These are phyloP conservation scores for Parietichytrium sp. DNA, from an alignment of 108 stramenopile genomes.

Conservation along the genomic window DNA sequence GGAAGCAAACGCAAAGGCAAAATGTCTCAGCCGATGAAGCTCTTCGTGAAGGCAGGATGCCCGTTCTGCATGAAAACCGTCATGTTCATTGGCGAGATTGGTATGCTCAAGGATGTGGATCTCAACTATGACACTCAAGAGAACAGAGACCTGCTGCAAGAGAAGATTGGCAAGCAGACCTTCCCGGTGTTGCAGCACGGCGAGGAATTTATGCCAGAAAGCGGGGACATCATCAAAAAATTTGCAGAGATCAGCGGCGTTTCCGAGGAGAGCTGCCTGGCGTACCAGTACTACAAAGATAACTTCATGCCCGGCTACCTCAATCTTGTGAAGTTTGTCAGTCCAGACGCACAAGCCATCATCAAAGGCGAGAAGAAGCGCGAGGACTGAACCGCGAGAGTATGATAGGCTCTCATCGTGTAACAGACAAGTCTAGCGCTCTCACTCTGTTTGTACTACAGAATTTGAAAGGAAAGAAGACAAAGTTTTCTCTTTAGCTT, in stretches of 20 bases:
- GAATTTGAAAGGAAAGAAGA: too few relatives aligned
- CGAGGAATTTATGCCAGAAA: neutral
- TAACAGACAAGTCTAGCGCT: too few relatives aligned
- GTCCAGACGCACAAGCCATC: neutral
- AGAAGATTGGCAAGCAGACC: neutral
- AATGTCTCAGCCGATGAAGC: conserved; percentile 22
- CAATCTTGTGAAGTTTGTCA: neutral
- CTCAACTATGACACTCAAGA: neutral
- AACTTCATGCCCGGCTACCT: neutral
- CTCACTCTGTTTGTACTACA: too few relatives aligned
- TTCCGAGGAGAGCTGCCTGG: neutral
- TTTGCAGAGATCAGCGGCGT: neutral
- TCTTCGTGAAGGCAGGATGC: conserved; percentile 16
- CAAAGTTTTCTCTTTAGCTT: too few relatives aligned
- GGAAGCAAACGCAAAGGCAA: neutral
- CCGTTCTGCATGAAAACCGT: conserved; percentile 28
- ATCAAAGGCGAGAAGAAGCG: conserved; percentile 30
- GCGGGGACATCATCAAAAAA: neutral
- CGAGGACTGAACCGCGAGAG: too few relatives aligned
- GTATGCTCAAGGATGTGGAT: neutral
- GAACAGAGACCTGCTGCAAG: conserved; percentile 1
- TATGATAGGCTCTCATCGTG: too few relatives aligned
- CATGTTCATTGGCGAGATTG: conserved; percentile 8
- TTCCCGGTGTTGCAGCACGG: conserved; percentile 18
- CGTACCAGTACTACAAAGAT: neutral